Base-by-base conservation (phyloP, 139 green algal species). In the Tetradesmus obliquus region DNA sequence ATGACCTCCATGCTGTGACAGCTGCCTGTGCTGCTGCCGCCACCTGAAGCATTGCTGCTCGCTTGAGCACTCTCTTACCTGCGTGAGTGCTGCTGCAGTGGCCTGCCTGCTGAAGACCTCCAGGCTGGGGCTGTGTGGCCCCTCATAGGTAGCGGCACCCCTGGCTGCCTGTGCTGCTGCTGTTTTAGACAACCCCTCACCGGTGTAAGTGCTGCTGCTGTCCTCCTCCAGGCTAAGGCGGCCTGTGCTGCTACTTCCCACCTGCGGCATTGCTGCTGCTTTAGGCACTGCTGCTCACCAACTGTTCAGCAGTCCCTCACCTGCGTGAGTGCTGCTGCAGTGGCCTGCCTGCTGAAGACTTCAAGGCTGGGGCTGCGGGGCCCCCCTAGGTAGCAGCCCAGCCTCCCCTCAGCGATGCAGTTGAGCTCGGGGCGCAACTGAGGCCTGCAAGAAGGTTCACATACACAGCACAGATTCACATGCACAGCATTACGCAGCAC, bases 391-490 rank as follows among this genome's bases (percentile, higher is more conserved):
- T 92, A 92, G 53, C 89, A 92, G n/a, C 89, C 89, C 58, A 69
- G 45, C 3, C 89, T 57, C 2, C 62, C 62, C 3, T 71, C 13
- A 3, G 89, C 89, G n/a, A 92, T 92, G 89, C 89, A 92, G 62
- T 92, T 88, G 20, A 88, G 89, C 81, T 92, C 89, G 3, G 80
- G 9, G 1, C 86, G 86, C 76, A 90, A 53, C 69, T 90, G 69
- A 10, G 72, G 71, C 20, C 86, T 90, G n/a, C 55, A 51, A 24
- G 24, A 15, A 19, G 81, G 13, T 45, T 45, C 32, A 45, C 32
- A 45, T 45, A 45, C 32, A 45, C 32, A 45, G 32, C 32, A 45
- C 32, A 45, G 32, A 45, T 45, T 45, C 32, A 45, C 32, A 45
- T 45, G 32, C 32, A 45, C 32, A 45, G 32, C 32, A 45, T 45